These are phyloP conservation scores for Acacia concinna DNA, from an alignment of 331 rosid species.

Conservation along the genomic window DNA sequence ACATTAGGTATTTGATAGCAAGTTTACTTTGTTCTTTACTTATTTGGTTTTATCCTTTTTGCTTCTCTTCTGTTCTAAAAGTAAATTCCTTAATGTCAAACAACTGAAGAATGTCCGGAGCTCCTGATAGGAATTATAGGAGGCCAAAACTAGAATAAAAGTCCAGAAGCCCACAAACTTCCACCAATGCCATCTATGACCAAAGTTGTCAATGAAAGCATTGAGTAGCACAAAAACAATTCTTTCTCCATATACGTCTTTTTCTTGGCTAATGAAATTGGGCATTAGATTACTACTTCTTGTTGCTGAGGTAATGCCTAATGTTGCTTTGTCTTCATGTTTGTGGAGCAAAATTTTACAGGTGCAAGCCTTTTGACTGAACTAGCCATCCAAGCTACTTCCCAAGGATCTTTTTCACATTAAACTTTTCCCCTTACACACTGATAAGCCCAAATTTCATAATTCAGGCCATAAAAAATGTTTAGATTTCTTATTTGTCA, in stretches of 20 bases:
- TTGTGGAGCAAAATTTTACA: not conserved
- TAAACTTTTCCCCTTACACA: slow-evolving; percentile 14
- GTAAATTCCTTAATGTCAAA: not conserved
- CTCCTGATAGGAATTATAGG: not conserved
- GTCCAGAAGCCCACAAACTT: not conserved
- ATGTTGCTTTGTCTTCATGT: not conserved
- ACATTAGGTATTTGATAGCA: too few relatives aligned
- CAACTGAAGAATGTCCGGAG: not conserved
- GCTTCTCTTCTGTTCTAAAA: not conserved
- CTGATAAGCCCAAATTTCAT: not conserved
- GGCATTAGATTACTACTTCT: not conserved
- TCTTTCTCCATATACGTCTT: not conserved
- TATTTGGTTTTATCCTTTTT: not conserved
- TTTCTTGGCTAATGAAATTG: not conserved
- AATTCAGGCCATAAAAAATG: not conserved
- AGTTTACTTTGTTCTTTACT: not conserved
- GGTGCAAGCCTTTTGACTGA: not conserved
- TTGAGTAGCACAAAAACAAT: not conserved
- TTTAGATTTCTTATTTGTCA: not conserved
- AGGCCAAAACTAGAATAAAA: not conserved
- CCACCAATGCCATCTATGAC: not conserved
- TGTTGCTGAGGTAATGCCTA: not conserved
- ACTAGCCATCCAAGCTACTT: not conserved
- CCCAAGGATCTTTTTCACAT: not conserved
- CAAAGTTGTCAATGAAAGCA: not conserved